These are phyloP conservation scores for Theileria orientalis DNA, from an alignment of 169 alveolate genomes.

Conservation along the genomic window DNA sequence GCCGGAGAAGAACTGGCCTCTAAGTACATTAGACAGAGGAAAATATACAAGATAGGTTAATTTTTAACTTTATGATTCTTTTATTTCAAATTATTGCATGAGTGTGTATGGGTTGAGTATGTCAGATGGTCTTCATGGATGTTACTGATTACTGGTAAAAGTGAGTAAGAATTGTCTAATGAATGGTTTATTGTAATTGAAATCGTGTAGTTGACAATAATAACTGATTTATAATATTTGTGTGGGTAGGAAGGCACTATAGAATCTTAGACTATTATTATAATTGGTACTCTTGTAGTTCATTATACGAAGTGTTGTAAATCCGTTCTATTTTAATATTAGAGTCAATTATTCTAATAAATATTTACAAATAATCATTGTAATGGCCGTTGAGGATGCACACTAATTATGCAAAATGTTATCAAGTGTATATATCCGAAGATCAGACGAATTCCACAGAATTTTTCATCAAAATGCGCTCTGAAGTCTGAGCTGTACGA, in stretches of 20 bases:
- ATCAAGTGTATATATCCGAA: slow-evolving; percentile 41
- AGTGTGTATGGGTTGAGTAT: no score
- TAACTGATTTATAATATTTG: no score
- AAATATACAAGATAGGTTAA: slow-evolving; percentile 61
- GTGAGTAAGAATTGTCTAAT: not conserved
- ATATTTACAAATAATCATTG: not conserved
- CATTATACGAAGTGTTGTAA: no score
- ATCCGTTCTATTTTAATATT: no score
- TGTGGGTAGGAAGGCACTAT: no score
- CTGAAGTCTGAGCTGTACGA: slow-evolving; percentile 17
- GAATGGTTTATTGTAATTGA: no score
- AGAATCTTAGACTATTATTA: no score
- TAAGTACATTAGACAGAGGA: slow-evolving; percentile 78
- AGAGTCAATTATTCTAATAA: not conserved
- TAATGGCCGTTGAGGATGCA: no score
- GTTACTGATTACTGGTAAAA: no score
- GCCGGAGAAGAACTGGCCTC: slow-evolving; percentile 85
- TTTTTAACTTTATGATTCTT: not conserved
- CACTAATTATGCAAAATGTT: slow-evolving; percentile 1
- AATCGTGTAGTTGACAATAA: no score
- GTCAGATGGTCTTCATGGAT: no score
- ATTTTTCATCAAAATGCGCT: slow-evolving; percentile 30
- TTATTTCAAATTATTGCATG: not conserved
- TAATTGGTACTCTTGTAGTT: no score
- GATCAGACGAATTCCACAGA: slow-evolving; percentile 31